phyloP scores from a whole-genome alignment of 345 rosid species.

The Geranium brycei region DNA sequence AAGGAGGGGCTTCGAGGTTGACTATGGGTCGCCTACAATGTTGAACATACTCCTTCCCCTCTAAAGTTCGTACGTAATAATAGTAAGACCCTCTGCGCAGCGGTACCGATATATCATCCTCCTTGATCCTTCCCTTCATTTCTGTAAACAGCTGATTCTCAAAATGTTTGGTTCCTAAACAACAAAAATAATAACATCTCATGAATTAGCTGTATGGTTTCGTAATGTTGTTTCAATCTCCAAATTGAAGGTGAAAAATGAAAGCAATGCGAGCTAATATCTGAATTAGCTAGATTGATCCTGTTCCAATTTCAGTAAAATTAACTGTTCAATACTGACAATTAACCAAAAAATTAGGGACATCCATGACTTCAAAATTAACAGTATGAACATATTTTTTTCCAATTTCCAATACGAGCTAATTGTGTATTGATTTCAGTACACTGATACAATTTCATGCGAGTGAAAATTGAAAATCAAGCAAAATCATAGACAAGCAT shows the following conservation, averaged over 20 bases:
- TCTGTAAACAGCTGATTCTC: conserved; percentile 57
- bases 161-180: conserved; percentile 51
- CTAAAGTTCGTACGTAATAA: conserved; percentile 50
- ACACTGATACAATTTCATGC: too few species aligned
- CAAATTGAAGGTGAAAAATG: not conserved
- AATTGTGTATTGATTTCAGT: too few species aligned
- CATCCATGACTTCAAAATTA: too few species aligned
- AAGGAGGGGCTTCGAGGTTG: conserved; percentile 23
- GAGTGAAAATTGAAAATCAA: too few species aligned
- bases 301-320: too few species aligned
- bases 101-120: conserved; percentile 80
- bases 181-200: not conserved
- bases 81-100: conserved; percentile 54
- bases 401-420: too few species aligned
- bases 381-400: too few species aligned
- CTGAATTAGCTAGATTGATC: too few species aligned
- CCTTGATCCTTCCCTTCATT: conserved; percentile 69
- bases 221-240: not conserved
- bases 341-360: too few species aligned
- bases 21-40: conserved; percentile 47
- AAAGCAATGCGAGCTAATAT: not conserved
- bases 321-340: not conserved
- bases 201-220: not conserved
- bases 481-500: too few species aligned
- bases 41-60: conserved; percentile 83